Conservation (phyloP, 2,329 filamentous ascomycete species). For the Sordariomycetes sp. region DNA sequence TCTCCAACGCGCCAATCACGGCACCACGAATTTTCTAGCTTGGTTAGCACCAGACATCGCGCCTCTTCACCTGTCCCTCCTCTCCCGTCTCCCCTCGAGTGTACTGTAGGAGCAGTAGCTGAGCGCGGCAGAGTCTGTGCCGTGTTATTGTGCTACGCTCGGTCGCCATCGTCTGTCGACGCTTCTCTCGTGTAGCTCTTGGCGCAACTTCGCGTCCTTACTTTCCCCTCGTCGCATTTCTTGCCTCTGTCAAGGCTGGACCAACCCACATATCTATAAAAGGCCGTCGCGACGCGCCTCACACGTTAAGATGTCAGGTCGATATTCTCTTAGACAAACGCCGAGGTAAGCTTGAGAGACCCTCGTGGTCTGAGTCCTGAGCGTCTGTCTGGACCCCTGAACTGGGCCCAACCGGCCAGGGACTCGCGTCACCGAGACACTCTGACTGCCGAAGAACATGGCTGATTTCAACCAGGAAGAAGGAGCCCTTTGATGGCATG, state of each 20-base stretch:
- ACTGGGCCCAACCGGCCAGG: slow-evolving; percentile 1
- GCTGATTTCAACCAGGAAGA: slow-evolving; percentile 33
- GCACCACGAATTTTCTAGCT: neutral
- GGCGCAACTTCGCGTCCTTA: neutral
- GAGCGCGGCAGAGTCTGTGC: neutral
- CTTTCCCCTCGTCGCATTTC: neutral
- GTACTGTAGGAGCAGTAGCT: neutral
- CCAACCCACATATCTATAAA: slow-evolving; percentile 1
- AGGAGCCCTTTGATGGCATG: slow-evolving; percentile 53
- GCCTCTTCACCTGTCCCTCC: neutral
- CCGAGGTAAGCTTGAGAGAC: slow-evolving; percentile 29
- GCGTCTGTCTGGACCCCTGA: too few species aligned
- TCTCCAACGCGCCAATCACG: neutral
- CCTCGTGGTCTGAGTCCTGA: too few species aligned
- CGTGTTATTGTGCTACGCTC: neutral
- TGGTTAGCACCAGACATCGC: too few species aligned
- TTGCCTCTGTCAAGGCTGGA: slow-evolving; percentile 1
- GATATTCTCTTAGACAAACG: slow-evolving; percentile 28
- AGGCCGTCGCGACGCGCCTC: slow-evolving; percentile 4
- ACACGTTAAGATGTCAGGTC: slow-evolving; percentile 20
- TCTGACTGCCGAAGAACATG: slow-evolving; percentile 1
- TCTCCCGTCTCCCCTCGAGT: neutral
- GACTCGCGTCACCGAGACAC: neutral
- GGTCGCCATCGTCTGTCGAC: too few species aligned
- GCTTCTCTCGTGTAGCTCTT: slow-evolving; percentile 10